Conservation (phyloP, 1,284 basidiomycete genomes). For the Phylloboletellus chloephorus region DNA sequence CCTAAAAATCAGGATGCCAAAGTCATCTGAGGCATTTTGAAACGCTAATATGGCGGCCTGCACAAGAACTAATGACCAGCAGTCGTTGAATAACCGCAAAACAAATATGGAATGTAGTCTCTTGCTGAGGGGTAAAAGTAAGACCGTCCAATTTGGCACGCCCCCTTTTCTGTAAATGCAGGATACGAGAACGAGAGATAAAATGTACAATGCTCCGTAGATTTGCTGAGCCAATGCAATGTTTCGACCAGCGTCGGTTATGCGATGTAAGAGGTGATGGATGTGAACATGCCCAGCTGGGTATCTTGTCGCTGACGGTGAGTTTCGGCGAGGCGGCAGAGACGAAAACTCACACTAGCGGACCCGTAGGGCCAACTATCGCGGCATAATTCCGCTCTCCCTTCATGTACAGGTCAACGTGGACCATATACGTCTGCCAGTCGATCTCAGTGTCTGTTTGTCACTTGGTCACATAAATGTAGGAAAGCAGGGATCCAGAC, state of each 20-base stretch:
- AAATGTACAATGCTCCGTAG: slow-evolving; percentile 70
- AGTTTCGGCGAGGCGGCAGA: slow-evolving; percentile 1
- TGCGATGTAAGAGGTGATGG: slow-evolving; percentile 65
- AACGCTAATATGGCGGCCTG: slow-evolving; percentile 60
- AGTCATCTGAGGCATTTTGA: slow-evolving; percentile 51
- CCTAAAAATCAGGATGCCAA: slow-evolving; percentile 72
- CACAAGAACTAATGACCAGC: slow-evolving; percentile 69
- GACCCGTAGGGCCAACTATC: slow-evolving; percentile 89
- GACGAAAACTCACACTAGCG: slow-evolving; percentile 69
- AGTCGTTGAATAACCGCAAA: slow-evolving; percentile 94
- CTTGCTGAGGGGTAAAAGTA: slow-evolving; percentile 84
- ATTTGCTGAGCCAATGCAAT: slow-evolving; percentile 72
- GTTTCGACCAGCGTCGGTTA: slow-evolving; percentile 61
- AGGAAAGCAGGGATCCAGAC: slow-evolving; percentile 28
- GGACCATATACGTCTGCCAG: slow-evolving; percentile 90
- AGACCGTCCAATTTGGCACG: slow-evolving; percentile 74
- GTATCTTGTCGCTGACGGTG: slow-evolving; percentile 53
- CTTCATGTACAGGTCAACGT: slow-evolving; percentile 72
- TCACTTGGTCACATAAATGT: slow-evolving; percentile 14
- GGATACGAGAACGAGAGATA: slow-evolving; percentile 59
- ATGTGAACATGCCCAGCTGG: slow-evolving; percentile 91
- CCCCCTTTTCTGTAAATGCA: slow-evolving; percentile 64
- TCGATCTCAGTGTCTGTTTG: slow-evolving; percentile 96
- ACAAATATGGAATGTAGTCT: slow-evolving; percentile 92
- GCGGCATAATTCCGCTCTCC: slow-evolving; percentile 86